phyloP scores from a whole-genome alignment of 345 rosid species.

The sweet orange (Citrus sinensis) region DVS_A1.0 CM039163.1:49050001-49050500 shows the following conservation, averaged over 20 bases:
- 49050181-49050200: conserved; percentile 43
- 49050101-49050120: too few species aligned
- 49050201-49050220: conserved; percentile 75
- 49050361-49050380: conserved; percentile 45
- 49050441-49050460: conserved; percentile 77
- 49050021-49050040: too few species aligned
- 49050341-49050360: conserved; percentile 52
- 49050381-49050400: conserved; percentile 63
- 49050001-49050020: too few species aligned
- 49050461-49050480: conserved; percentile 12
- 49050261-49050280: conserved; percentile 63
- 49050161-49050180: too few species aligned
- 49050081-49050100: too few species aligned
- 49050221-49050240: conserved; percentile 69
- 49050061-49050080: too few species aligned
- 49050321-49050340: conserved; percentile 59
- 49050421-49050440: conserved; percentile 69
- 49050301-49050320: conserved; percentile 52
- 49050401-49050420: conserved; percentile 56
- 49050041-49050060: too few species aligned
- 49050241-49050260: conserved; percentile 64
- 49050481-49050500: too few species aligned
- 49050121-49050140: too few species aligned
- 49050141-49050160: too few species aligned
- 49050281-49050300: conserved; percentile 64